Percentiles rank a stretch among this genome's conserved stretches.
phyloP scores from a whole-genome alignment of 2,329 filamentous ascomycete genomes.

The Ophiostoma perfectum region DNA sequence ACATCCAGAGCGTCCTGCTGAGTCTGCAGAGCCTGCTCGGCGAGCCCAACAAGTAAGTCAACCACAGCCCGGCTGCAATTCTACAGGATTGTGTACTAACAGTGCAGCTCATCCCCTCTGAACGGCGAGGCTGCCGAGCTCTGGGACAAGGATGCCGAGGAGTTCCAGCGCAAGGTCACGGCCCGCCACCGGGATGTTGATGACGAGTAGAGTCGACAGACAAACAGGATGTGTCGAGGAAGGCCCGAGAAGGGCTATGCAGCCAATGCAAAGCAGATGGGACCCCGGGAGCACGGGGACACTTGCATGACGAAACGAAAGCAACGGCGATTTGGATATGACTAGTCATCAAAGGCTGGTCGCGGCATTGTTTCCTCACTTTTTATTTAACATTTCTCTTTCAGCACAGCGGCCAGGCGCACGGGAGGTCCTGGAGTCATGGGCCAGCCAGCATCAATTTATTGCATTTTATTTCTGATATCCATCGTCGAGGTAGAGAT shows the following conservation, averaged over 20 bases:
- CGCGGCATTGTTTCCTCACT: slow-evolving; percentile 4
- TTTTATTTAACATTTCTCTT: background rate
- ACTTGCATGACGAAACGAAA: background rate
- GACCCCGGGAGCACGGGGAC: background rate
- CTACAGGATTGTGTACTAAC: slow-evolving; percentile 24
- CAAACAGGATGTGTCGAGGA: background rate
- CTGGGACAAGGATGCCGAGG: slow-evolving; percentile 81
- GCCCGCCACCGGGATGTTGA: slow-evolving; percentile 59
- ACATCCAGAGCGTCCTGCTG: slow-evolving; percentile 85
- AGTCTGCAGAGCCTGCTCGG: slow-evolving; percentile 92
- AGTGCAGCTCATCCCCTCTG: slow-evolving; percentile 75
- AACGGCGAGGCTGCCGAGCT: slow-evolving; percentile 95
- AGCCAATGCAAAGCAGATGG: background rate
- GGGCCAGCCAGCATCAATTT: background rate
- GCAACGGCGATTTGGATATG: slow-evolving; percentile 7
- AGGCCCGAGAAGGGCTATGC: too few species aligned
- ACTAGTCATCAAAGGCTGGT: background rate
- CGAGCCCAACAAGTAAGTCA: slow-evolving; percentile 86
- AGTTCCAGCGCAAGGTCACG: slow-evolving; percentile 75
- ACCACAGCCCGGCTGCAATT: too few species aligned
- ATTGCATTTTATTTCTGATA: background rate
- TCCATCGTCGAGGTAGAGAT: too few species aligned
- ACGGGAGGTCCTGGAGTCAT: background rate
- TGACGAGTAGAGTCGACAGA: slow-evolving; percentile 45
- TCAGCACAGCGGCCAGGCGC: background rate